These are phyloP conservation scores for Xylaria flabelliformis DNA, from an alignment of 495 filamentous ascomycete genomes.

Conservation along the genomic window DNA sequence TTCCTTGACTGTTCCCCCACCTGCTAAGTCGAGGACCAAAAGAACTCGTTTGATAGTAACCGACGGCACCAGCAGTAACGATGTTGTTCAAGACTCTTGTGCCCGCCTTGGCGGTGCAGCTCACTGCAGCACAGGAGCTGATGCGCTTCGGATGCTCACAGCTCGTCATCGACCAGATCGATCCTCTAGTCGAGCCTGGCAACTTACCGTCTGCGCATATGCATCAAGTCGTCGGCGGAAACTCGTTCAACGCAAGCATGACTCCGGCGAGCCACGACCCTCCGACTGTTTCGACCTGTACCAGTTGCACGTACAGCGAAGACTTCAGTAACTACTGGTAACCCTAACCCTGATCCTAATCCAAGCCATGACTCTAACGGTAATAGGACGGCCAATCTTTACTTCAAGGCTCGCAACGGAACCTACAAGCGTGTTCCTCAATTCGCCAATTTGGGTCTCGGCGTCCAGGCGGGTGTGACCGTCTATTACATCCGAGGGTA, in stretches of 20 bases:
- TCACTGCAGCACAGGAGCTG: conserved; percentile 51
- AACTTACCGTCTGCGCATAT: conserved; percentile 46
- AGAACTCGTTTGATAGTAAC: background rate
- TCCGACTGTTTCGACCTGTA: conserved; percentile 45
- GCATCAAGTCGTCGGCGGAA: conserved; percentile 52
- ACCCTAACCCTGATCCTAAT: conserved; percentile 41
- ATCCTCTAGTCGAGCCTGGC: conserved; percentile 53
- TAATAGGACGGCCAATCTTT: conserved; percentile 27
- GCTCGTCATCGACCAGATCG: conserved; percentile 51
- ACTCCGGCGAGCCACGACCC: conserved; percentile 44
- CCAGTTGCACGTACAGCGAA: conserved; percentile 48
- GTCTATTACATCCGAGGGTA: conserved; percentile 60
- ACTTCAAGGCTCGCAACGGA: conserved; percentile 54
- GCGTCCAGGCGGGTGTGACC: conserved; percentile 51
- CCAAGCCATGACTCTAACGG: background rate
- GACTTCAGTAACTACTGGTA: conserved; percentile 56
- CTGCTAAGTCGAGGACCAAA: background rate
- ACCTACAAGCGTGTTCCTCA: conserved; percentile 56
- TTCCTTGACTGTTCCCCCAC: background rate
- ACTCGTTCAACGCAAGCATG: conserved; percentile 53
- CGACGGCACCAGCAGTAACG: conserved; percentile 14
- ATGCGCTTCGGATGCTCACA: conserved; percentile 56
- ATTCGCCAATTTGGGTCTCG: conserved; percentile 52
- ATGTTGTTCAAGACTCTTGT: conserved; percentile 41
- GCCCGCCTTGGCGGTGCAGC: conserved; percentile 38